phyloP scores from a whole-genome alignment of 148 eudicot genomes.

The Rhododendron ovatum region DNA sequence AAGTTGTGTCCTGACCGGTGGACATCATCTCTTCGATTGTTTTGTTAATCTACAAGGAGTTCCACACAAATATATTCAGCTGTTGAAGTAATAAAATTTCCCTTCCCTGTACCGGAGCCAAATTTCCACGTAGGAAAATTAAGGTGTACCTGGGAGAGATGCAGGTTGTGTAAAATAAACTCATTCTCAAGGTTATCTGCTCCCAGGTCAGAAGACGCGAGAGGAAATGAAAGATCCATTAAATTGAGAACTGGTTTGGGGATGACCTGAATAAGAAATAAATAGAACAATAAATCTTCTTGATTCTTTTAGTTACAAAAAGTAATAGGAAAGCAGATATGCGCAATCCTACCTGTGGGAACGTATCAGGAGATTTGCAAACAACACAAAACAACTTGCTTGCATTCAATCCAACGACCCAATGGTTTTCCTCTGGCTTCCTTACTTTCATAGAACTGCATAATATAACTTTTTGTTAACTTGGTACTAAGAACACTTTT shows the following conservation, averaged over 20 bases:
- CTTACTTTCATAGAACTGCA: slow-evolving; percentile 72
- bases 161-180: slow-evolving; percentile 70
- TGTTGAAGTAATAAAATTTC: not conserved
- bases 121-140: not conserved
- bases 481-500: not conserved
- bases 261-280: slow-evolving; percentile 49
- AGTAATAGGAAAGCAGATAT: not conserved
- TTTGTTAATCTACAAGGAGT: slow-evolving; percentile 61
- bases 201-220: slow-evolving; percentile 92
- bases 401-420: slow-evolving; percentile 79
- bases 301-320: not conserved
- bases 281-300: not conserved
- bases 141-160: slow-evolving; percentile 62
- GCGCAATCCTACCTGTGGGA: slow-evolving; percentile 63
- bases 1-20: slow-evolving; percentile 54
- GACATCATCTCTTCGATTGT: slow-evolving; percentile 55
- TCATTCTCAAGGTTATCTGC: slow-evolving; percentile 89
- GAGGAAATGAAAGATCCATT: slow-evolving; percentile 81
- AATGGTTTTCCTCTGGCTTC: slow-evolving; percentile 78
- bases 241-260: slow-evolving; percentile 86
- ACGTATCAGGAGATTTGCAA: slow-evolving; percentile 86
- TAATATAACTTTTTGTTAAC: not conserved
- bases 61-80: slow-evolving; percentile 2
- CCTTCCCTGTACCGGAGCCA: not conserved
- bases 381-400: slow-evolving; percentile 76